Evolutionary conservation across 768 basidiomycete genomes (phyloP).

Genomic region (Amylocystis lapponica): DNA sequence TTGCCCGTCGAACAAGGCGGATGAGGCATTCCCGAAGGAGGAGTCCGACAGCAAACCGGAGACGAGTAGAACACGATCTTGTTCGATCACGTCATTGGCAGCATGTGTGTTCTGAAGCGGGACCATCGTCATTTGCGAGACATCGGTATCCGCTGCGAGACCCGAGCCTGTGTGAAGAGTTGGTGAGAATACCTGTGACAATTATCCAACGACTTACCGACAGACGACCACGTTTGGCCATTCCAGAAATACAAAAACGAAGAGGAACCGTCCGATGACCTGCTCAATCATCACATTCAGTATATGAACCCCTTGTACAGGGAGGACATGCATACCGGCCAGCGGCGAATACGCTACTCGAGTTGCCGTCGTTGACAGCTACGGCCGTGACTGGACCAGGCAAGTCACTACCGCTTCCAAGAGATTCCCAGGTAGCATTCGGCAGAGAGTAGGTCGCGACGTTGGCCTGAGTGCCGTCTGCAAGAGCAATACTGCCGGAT

Average conservation of each 20-base stretch:
- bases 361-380: constrained; percentile 75
- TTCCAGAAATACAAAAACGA: constrained; percentile 85
- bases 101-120: constrained; percentile 76
- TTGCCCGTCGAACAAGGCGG: constrained; percentile 84
- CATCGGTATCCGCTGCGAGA: constrained; percentile 50
- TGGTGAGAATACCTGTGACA: neutral
- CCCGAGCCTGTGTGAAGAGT: constrained; percentile 40
- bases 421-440: constrained; percentile 67
- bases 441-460: constrained; percentile 68
- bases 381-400: constrained; percentile 91
- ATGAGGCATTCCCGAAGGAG: constrained; percentile 72
- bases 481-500: constrained; percentile 72
- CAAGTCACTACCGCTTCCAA: constrained; percentile 55
- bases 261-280: constrained; percentile 50
- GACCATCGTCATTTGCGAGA: constrained; percentile 87
- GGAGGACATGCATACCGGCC: constrained; percentile 54
- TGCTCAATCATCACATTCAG: constrained; percentile 18
- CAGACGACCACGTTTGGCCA: constrained; percentile 64
- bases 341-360: constrained; percentile 83
- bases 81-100: constrained; percentile 64
- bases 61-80: constrained; percentile 86
- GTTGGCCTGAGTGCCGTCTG: constrained; percentile 58
- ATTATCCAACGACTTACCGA: constrained; percentile 40
- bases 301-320: neutral
- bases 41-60: constrained; percentile 71